Conservation (phyloP, 2,329 filamentous ascomycete species). For the Cladosporium colombiae region DNA sequence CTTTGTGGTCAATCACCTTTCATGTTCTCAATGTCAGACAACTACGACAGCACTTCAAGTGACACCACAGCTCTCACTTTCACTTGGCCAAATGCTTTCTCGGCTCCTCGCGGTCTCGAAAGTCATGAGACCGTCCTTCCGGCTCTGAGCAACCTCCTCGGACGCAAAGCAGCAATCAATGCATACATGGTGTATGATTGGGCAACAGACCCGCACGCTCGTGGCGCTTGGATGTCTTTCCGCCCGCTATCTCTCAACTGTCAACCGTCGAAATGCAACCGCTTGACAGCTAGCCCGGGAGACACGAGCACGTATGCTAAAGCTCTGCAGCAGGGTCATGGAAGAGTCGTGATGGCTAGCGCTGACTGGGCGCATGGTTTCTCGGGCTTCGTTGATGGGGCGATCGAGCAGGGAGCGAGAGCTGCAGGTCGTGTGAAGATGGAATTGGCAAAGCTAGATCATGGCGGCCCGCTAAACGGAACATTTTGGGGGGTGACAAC, state of each 20-base stretch:
- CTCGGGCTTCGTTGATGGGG: slow-evolving; percentile 40
- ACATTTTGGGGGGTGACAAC: neutral
- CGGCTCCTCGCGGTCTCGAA: neutral
- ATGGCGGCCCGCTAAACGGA: too few species aligned
- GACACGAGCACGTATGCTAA: slow-evolving; percentile 28
- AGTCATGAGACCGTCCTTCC: neutral
- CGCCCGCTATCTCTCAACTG: too few species aligned
- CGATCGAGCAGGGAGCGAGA: slow-evolving; percentile 34
- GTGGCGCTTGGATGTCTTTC: slow-evolving; percentile 34
- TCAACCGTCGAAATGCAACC: too few species aligned
- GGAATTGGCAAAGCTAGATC: neutral
- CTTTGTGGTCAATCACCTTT: too few species aligned
- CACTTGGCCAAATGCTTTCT: neutral
- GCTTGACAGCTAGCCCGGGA: too few species aligned
- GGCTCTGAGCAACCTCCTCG: slow-evolving; percentile 7
- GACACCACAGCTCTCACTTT: neutral
- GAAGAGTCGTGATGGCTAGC: slow-evolving; percentile 35
- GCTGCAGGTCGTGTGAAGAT: slow-evolving; percentile 16
- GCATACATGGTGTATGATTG: slow-evolving; percentile 32
- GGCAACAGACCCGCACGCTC: slow-evolving; percentile 35
- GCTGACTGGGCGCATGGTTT: slow-evolving; percentile 41
- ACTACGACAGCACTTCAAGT: too few species aligned
- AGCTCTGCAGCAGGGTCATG: slow-evolving; percentile 33
- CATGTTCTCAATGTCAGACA: too few species aligned
- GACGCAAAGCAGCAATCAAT: slow-evolving; percentile 10